These are phyloP conservation scores for Thelonectria blattea DNA, from an alignment of 2,329 filamentous ascomycete genomes.

Conservation along the genomic window DNA sequence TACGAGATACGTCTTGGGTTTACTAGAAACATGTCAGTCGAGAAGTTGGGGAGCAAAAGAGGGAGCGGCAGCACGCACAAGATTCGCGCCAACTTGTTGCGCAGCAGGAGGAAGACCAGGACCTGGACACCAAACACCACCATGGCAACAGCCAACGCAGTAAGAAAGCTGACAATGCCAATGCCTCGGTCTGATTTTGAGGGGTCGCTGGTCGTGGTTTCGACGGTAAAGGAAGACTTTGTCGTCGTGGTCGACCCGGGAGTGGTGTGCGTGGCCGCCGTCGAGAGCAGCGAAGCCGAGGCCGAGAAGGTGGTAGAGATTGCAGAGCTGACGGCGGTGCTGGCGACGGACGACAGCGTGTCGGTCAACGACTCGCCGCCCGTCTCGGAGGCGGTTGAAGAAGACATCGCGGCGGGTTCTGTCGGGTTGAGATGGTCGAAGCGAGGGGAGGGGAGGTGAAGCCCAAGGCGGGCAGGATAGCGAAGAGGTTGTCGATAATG, in stretches of 20 bases:
- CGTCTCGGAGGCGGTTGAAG: constrained; percentile 17
- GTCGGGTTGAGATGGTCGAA: constrained; percentile 1
- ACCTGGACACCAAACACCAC: constrained; percentile 69
- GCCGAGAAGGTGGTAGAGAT: constrained; percentile 24
- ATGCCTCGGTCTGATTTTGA: constrained; percentile 54
- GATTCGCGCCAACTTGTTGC: constrained; percentile 80
- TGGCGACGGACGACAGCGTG: constrained; percentile 28
- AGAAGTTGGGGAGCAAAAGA: background rate
- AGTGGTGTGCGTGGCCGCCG: constrained; percentile 14
- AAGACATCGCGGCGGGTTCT: constrained; percentile 14
- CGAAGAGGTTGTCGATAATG: background rate
- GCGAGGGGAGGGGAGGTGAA: background rate
- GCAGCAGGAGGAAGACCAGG: constrained; percentile 74
- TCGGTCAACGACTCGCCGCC: constrained; percentile 26
- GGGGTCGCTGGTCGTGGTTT: constrained; percentile 15
- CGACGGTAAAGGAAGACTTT: background rate
- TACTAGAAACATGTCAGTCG: constrained; percentile 52
- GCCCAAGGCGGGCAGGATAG: constrained; percentile 26
- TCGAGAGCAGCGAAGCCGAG: constrained; percentile 13
- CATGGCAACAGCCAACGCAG: constrained; percentile 67
- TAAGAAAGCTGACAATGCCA: constrained; percentile 59
- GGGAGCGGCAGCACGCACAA: constrained; percentile 63
- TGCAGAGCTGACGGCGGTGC: constrained; percentile 23
- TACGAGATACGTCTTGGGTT: constrained; percentile 85
- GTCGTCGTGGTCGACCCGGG: constrained; percentile 17